Evolutionary conservation across 2,329 filamentous ascomycete species (phyloP).

Genomic region (Cladosporium sp.): DNA sequence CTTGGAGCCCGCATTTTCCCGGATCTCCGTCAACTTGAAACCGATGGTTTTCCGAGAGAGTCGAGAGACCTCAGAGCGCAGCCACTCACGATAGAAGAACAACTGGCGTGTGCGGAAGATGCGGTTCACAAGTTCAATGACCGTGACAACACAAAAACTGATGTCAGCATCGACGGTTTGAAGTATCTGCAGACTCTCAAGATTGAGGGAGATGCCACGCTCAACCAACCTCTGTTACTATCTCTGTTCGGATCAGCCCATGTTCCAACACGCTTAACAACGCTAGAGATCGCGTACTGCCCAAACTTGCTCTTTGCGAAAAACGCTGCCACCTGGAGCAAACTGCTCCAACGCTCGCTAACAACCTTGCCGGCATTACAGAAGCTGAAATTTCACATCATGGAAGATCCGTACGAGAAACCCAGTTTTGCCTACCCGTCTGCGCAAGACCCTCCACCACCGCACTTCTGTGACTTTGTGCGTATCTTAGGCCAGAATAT

Average conservation of each 20-base stretch:
- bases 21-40: not conserved
- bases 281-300: conserved; percentile 29
- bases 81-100: not conserved
- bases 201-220: not conserved
- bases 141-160: not conserved
- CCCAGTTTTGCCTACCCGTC: not conserved
- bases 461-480: conserved; percentile 30
- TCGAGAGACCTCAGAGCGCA: not conserved
- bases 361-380: conserved; percentile 20
- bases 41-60: not conserved
- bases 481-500: conserved; percentile 25
- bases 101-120: not conserved
- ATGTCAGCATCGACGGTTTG: not conserved
- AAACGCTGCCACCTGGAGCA: conserved; percentile 21
- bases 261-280: conserved; percentile 26
- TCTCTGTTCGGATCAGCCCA: not conserved
- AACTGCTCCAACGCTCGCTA: conserved; percentile 25
- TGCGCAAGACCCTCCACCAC: not conserved
- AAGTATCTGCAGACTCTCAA: not conserved
- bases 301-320: conserved; percentile 21
- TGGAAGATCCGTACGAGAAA: not conserved
- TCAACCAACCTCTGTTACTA: not conserved
- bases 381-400: conserved; percentile 28
- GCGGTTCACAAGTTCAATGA: not conserved
- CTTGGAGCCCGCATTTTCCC: not conserved